A percentile compares a stretch with the other conserved stretches of the same genome.
Conservation (phyloP, 1,139 yeast genomes). For the Scheffersomyces parashehatae region DNA sequence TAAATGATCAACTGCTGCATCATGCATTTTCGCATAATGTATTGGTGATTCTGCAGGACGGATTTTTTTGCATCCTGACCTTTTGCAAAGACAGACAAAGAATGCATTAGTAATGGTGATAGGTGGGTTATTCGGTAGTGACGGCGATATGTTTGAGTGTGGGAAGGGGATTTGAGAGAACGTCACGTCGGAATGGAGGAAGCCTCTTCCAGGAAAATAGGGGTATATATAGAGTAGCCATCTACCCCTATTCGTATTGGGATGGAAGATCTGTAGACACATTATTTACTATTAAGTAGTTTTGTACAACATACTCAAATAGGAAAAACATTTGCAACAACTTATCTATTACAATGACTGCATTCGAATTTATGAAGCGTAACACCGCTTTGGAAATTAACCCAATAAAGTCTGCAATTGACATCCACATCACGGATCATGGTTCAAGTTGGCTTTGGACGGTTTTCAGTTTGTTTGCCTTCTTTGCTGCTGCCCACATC, state of each 20-base stretch:
- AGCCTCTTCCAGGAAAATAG: not conserved
- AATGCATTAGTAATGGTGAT: too few relatives aligned
- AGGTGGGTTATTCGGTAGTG: not conserved
- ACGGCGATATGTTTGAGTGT: not conserved
- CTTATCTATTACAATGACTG: not conserved
- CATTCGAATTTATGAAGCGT: slow-evolving; percentile 5
- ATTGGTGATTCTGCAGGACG: too few relatives aligned
- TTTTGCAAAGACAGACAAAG: not conserved
- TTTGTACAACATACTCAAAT: not conserved
- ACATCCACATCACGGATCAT: slow-evolving; percentile 54
- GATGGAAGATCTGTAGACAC: slow-evolving; percentile 3
- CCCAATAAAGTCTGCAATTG: slow-evolving; percentile 39
- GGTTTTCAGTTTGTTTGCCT: slow-evolving; percentile 51
- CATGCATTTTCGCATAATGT: too few relatives aligned
- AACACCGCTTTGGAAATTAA: slow-evolving; percentile 55
- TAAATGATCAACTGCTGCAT: too few relatives aligned
- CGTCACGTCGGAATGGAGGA: not conserved
- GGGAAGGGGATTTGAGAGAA: not conserved
- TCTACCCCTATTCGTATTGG: slow-evolving; percentile 1
- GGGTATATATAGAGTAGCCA: not conserved
- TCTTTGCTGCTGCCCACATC: slow-evolving; percentile 43
- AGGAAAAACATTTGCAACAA: not conserved
- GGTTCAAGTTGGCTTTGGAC: slow-evolving; percentile 79
- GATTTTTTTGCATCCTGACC: slow-evolving; percentile 1
- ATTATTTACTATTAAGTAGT: slow-evolving; percentile 3